Evolutionary conservation across 768 basidiomycete genomes (phyloP).

Genomic region (Porpolomopsis calyptriformis): DNA sequence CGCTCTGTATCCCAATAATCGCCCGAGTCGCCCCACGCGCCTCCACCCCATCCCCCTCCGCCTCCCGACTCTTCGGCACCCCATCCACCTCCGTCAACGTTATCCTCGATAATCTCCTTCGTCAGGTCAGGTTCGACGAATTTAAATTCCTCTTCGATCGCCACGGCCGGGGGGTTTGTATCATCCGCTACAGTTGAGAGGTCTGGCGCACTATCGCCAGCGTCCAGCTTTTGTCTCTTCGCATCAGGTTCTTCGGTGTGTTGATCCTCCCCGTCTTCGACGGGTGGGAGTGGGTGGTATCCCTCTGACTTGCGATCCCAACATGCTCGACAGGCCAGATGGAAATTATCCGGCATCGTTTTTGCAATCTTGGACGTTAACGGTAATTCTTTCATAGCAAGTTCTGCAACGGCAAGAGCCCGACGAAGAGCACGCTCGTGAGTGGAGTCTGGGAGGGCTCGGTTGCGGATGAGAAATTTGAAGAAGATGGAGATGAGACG

Average conservation of each 20-base stretch:
- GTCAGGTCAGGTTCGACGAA: conserved; percentile 21
- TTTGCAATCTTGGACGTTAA: conserved; percentile 36
- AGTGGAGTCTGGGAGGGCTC: conserved; percentile 37
- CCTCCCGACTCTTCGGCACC: background rate
- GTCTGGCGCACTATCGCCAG: background rate
- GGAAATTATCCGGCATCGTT: conserved; percentile 39
- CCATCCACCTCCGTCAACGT: conserved; percentile 9
- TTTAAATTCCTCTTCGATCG: conserved; percentile 31
- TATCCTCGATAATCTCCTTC: conserved; percentile 15
- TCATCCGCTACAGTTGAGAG: too few species aligned
- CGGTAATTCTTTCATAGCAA: conserved; percentile 41
- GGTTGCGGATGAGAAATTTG: conserved; percentile 46
- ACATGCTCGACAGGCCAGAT: conserved; percentile 34
- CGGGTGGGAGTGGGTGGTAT: conserved; percentile 18
- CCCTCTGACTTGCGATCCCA: conserved; percentile 40
- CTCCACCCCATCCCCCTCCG: background rate
- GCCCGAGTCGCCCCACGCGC: background rate
- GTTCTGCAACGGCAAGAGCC: conserved; percentile 32
- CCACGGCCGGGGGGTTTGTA: conserved; percentile 11
- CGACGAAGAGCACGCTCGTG: conserved; percentile 36
- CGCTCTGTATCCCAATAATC: background rate
- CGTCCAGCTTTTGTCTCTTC: conserved; percentile 3
- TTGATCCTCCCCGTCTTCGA: conserved; percentile 5
- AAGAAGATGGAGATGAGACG: conserved; percentile 51
- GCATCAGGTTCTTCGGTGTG: conserved; percentile 5